These are phyloP conservation scores for Theobroma cacao DNA, from an alignment of 345 rosid species.

Conservation along the genomic window DNA sequence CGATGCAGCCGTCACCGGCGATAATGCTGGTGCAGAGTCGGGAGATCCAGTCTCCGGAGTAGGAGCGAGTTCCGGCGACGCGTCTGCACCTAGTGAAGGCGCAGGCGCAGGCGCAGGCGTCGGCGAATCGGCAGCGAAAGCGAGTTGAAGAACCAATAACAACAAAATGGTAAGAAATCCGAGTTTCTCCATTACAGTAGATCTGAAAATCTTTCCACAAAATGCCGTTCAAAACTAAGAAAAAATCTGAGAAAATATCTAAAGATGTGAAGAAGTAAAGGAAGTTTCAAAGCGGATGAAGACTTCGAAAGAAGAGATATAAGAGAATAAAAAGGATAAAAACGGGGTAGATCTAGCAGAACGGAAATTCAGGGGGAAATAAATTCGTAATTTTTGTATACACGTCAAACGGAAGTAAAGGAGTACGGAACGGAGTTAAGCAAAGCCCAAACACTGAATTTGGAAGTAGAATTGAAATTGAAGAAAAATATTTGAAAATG, in stretches of 20 bases:
- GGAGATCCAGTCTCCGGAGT: slow-evolving; percentile 24
- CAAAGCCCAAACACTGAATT: not conserved
- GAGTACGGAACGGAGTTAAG: not conserved
- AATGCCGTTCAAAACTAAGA: not conserved
- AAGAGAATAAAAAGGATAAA: not conserved
- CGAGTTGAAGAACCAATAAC: slow-evolving; percentile 10
- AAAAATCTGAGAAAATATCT: too few species aligned
- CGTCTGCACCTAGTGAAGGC: slow-evolving; percentile 20
- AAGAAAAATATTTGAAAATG: not conserved
- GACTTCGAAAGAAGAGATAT: not conserved
- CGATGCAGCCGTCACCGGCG: slow-evolving; percentile 30
- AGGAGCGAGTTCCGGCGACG: slow-evolving; percentile 14
- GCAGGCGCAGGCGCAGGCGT: not conserved
- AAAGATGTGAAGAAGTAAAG: not conserved
- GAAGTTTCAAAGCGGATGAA: not conserved
- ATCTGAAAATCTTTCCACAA: not conserved
- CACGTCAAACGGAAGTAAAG: not conserved
- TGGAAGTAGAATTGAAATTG: not conserved
- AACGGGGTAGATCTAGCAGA: not conserved
- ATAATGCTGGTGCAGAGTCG: slow-evolving; percentile 25
- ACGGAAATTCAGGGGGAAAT: not conserved
- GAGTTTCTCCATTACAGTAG: slow-evolving; percentile 13
- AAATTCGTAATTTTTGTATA: not conserved
- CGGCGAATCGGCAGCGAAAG: slow-evolving; percentile 20
- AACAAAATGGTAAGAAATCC: not conserved